Evolutionary conservation across 129 eudicot species (phyloP).

Genomic region (Chrysanthemum lavandulifolium): DNA sequence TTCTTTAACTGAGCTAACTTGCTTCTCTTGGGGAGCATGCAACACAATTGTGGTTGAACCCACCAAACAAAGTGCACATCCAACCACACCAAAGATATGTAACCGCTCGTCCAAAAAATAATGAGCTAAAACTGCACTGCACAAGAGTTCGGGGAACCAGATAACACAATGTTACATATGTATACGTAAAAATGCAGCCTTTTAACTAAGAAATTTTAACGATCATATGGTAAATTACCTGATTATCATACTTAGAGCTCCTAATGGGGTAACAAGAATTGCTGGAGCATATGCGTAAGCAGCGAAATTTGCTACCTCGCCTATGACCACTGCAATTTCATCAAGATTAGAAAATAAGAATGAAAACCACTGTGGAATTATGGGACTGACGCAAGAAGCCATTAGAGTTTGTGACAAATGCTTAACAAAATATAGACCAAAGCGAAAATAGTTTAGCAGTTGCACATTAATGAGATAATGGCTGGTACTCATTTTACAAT

Average conservation of each 20-base stretch:
- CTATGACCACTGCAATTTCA: constrained; percentile 64
- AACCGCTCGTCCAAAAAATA: constrained; percentile 64
- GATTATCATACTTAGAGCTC: constrained; percentile 93
- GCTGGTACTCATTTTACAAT: not conserved
- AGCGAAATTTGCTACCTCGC: constrained; percentile 84
- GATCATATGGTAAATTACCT: constrained; percentile 42
- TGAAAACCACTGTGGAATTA: not conserved
- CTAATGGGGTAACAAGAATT: constrained; percentile 87
- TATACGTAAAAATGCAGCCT: not conserved
- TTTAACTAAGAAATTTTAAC: not conserved
- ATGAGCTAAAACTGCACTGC: constrained; percentile 94
- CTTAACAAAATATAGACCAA: not conserved
- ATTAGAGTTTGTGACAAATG: constrained; percentile 10
- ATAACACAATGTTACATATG: not conserved
- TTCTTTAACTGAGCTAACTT: constrained; percentile 67
- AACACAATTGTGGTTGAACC: constrained; percentile 83
- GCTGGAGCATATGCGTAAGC: constrained; percentile 99
- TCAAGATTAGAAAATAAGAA: constrained; percentile 2
- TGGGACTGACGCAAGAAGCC: not conserved
- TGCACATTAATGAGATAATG: not conserved
- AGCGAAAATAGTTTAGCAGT: not conserved
- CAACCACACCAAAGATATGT: constrained; percentile 82
- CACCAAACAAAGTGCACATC: constrained; percentile 85
- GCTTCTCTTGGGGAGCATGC: constrained; percentile 85
- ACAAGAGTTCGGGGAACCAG: not conserved